Evolutionary conservation across 2,329 filamentous ascomycete genomes (phyloP).

Genomic region (Amauroascus niger): DNA sequence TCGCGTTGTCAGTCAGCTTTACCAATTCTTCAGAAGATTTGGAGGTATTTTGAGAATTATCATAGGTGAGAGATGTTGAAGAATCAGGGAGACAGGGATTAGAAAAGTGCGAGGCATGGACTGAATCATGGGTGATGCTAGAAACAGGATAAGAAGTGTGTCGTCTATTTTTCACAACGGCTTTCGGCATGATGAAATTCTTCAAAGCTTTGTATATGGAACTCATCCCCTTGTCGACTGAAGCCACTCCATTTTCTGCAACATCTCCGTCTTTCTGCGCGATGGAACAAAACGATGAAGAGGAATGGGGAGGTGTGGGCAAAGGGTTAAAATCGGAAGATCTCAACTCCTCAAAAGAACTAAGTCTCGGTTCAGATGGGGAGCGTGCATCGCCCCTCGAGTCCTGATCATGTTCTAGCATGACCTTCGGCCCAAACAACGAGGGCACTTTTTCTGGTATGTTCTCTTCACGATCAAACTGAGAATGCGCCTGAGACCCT

Average conservation of each 20-base stretch:
- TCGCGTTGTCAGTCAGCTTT: conserved; percentile 74
- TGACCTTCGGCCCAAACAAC: conserved; percentile 35
- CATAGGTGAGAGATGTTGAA: conserved; percentile 38
- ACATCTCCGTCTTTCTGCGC: conserved; percentile 37
- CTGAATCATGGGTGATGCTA: conserved; percentile 53
- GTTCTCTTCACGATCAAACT: conserved; percentile 21
- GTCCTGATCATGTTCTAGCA: conserved; percentile 32
- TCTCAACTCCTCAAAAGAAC: conserved; percentile 23
- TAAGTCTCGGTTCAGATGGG: conserved; percentile 19
- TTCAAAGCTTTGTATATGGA: conserved; percentile 39
- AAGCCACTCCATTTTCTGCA: conserved; percentile 31
- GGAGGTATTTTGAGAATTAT: conserved; percentile 35
- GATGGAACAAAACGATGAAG: conserved; percentile 35
- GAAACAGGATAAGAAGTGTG: conserved; percentile 50
- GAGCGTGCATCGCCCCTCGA: conserved; percentile 25
- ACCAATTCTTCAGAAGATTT: conserved; percentile 37
- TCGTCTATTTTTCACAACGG: conserved; percentile 31
- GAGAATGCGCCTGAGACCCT: conserved; percentile 22
- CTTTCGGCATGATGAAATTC: conserved; percentile 36
- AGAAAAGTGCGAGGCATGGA: conserved; percentile 59
- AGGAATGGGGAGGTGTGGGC: conserved; percentile 38
- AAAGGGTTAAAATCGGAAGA: conserved; percentile 28
- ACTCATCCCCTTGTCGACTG: conserved; percentile 31
- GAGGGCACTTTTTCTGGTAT: conserved; percentile 23
- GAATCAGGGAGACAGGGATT: conserved; percentile 53